Base-by-base conservation (phyloP, 164 flowering plant genomes). In the Piper betle region DNA sequence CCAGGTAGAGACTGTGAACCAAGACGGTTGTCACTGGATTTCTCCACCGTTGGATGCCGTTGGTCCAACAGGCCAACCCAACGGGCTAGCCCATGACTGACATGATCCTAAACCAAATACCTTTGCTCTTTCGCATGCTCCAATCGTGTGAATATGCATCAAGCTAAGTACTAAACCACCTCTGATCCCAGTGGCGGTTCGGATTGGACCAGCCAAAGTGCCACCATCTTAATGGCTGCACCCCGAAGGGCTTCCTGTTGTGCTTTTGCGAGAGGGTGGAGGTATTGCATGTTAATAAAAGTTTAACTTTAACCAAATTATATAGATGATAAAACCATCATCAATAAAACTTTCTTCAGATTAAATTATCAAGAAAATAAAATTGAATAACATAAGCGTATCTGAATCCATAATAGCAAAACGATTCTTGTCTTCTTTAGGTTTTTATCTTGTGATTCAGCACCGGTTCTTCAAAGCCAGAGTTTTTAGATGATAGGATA, bases 261-360 rank as follows among this genome's bases (percentile, higher is more conserved):
- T 3, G 86, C 86, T 67, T 88, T 85, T 50, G 96, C 96, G 1
- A 94, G 79, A 0, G 99, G 99, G 25, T 86, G 84, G 52, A 88
- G 75, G 55, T 91, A 87, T 73, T 94, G 97, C 99, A 94, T 81
- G n/a, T n/a, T n/a, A n/a, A n/a, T n/a, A n/a, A n/a, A n/a, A n/a
- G n/a, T n/a, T n/a, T n/a, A n/a, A n/a, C n/a, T n/a, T n/a, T n/a
- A n/a, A n/a, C n/a, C n/a, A n/a, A n/a, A n/a, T n/a, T n/a, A n/a
- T n/a, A n/a, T n/a, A n/a, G n/a, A n/a, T n/a, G n/a, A n/a, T n/a
- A n/a, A n/a, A n/a, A n/a, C n/a, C n/a, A n/a, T n/a, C n/a, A n/a
- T n/a, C n/a, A n/a, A n/a, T n/a, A n/a, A n/a, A n/a, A n/a, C n/a
- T n/a, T n/a, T n/a, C n/a, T n/a, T n/a, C n/a, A n/a, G n/a, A n/a